Evolutionary conservation across 768 basidiomycete genomes (phyloP), one percentile per base, ranked within the genome.

Genomic region (Steccherinum ochraceum): DNA sequence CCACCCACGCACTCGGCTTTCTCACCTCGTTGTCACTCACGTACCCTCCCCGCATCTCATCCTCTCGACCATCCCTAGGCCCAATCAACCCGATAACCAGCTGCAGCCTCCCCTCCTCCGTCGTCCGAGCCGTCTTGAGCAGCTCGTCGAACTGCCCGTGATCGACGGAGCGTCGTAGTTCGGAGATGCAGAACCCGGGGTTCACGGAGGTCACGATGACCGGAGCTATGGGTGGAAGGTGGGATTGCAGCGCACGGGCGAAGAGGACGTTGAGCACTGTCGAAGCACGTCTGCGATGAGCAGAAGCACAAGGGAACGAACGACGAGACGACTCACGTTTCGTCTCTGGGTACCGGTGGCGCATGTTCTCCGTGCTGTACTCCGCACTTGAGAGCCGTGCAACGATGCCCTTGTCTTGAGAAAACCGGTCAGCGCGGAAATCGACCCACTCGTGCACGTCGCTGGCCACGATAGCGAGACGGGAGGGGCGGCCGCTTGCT

Each of bases 381-480:
- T 39, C 35, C 11, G 11, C 11, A 39, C n/a, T 39, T n/a, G n/a
- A n/a, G n/a, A n/a, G n/a, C 35, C n/a, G 11, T 39, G 11, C 35
- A n/a, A n/a, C n/a, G 35, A 11, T 39, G 35, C 11, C 11, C n/a
- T 39, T 39, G 11, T 39, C 35, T 39, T 11, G 35, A n/a, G 23
- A 3, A 42, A 30, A 26, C 4, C 25, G 10, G 11, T 52, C 51
- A 16, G 18, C 46, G 11, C 44, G 44, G 19, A 51, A 69, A 13
- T 23, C 24, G n/a, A 42, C 39, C 42, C 19, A 26, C 20, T 12
- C 21, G 50, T 78, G 77, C 0, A 67, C 50, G 20, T 68, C 76
- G 49, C 77, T 79, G 0, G 71, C 49, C 4, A 77, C 71, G 18
- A 78, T 60, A 13, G 73, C 73, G 1, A 77, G 27, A 2, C 54